Percentiles rank a stretch among this genome's conserved stretches.
phyloP scores from a whole-genome alignment of 1,284 basidiomycete species.

The Malassezia nana region DNA sequence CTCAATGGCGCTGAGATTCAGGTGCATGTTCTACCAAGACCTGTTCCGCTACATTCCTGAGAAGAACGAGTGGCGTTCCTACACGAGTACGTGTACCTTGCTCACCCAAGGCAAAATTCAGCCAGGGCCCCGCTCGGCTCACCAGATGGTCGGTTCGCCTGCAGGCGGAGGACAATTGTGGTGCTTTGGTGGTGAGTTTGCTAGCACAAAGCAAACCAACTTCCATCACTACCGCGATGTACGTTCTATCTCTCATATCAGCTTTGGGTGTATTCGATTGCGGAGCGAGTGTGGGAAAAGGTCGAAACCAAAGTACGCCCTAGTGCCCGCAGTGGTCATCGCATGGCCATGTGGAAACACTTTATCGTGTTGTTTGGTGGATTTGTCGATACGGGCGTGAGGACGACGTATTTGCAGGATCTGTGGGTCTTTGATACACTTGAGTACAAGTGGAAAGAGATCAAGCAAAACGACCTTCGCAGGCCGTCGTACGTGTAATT shows the following conservation, averaged over 20 bases:
- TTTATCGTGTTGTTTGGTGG: slow-evolving; percentile 72
- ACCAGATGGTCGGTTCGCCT: slow-evolving; percentile 39
- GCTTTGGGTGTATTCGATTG: slow-evolving; percentile 40
- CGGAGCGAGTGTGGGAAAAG: slow-evolving; percentile 64
- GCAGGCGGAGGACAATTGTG: slow-evolving; percentile 45
- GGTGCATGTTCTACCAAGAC: slow-evolving; percentile 43
- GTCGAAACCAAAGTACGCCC: slow-evolving; percentile 77
- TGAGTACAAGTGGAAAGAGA: slow-evolving; percentile 75
- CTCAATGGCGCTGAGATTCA: not conserved
- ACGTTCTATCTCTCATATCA: slow-evolving; percentile 52
- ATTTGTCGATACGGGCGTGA: slow-evolving; percentile 66
- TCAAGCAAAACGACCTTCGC: slow-evolving; percentile 53
- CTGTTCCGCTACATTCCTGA: slow-evolving; percentile 43
- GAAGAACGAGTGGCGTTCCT: slow-evolving; percentile 40
- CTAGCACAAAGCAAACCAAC: slow-evolving; percentile 69
- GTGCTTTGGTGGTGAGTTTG: slow-evolving; percentile 51
- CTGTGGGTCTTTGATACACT: slow-evolving; percentile 78
- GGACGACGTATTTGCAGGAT: slow-evolving; percentile 70
- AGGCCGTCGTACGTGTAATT: slow-evolving; percentile 19
- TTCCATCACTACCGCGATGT: slow-evolving; percentile 87
- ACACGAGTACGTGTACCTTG: slow-evolving; percentile 19
- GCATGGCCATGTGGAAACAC: slow-evolving; percentile 86
- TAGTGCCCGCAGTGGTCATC: slow-evolving; percentile 66
- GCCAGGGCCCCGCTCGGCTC: slow-evolving; percentile 44
- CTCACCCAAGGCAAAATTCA: slow-evolving; percentile 24